Conservation (phyloP, 2,329 filamentous ascomycete genomes). For the Alternaria panax region DNA sequence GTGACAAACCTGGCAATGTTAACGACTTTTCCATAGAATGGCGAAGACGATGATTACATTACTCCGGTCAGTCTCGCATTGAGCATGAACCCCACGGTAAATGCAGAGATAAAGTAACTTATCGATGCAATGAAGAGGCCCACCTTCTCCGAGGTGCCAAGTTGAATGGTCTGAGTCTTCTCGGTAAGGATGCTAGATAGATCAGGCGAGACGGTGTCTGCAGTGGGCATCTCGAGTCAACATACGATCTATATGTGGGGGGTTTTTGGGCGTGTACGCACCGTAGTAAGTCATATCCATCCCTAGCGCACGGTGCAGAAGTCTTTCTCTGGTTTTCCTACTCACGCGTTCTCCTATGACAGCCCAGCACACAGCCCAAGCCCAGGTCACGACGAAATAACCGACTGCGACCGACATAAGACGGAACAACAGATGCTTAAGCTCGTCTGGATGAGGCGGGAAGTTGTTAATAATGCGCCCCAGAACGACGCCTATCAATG, state of each 20-base stretch:
- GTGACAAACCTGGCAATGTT: constrained; percentile 45
- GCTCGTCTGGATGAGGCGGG: constrained; percentile 55
- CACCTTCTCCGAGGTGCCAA: constrained; percentile 57
- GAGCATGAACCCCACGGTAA: constrained; percentile 55
- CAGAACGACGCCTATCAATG: constrained; percentile 68
- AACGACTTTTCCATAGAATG: neutral
- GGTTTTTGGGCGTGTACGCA: constrained; percentile 4
- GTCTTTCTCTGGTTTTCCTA: constrained; percentile 55
- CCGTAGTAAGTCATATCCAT: constrained; percentile 61
- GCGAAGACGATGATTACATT: constrained; percentile 33
- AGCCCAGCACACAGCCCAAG: constrained; percentile 60
- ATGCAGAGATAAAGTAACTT: constrained; percentile 56
- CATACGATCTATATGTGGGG: neutral
- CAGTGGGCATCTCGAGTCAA: neutral
- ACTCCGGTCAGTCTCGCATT: constrained; percentile 54
- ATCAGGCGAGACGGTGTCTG: constrained; percentile 58
- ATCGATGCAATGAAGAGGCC: constrained; percentile 57
- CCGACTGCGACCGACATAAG: constrained; percentile 56
- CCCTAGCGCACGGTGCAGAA: constrained; percentile 58
- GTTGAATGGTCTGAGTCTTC: constrained; percentile 56
- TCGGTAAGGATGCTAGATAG: constrained; percentile 57
- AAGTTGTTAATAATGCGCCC: constrained; percentile 60
- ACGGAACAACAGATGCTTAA: constrained; percentile 52
- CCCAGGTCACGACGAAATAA: constrained; percentile 60
- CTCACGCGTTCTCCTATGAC: constrained; percentile 60